A percentile compares a stretch with the other conserved stretches of the same genome.
Evolutionary conservation across 805 yeast genomes (phyloP).

Genomic region (Metschnikowia chrysomelidarum): DNA sequence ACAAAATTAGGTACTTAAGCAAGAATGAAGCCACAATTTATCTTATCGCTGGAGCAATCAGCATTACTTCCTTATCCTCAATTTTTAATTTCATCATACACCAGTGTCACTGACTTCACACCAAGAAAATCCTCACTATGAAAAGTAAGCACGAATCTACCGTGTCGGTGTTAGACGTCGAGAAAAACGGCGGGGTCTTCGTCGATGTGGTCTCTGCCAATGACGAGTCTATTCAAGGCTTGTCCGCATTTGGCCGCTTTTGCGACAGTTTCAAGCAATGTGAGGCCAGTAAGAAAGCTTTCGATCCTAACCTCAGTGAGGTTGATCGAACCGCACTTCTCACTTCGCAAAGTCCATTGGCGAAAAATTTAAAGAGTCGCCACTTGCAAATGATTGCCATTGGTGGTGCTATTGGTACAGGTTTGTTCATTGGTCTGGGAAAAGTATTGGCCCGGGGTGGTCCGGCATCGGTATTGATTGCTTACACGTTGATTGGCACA

Average conservation of each 20-base stretch:
- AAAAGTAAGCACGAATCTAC: too few species aligned
- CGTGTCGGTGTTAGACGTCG: too few species aligned
- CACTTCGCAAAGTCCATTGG: conserved; percentile 58
- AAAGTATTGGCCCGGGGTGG: conserved; percentile 62
- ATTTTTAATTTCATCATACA: too few species aligned
- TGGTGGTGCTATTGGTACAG: conserved; percentile 84
- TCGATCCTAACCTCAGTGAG: conserved; percentile 41
- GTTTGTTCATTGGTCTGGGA: conserved; percentile 74
- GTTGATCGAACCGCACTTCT: conserved; percentile 46
- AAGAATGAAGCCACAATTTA: too few species aligned
- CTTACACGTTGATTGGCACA: conserved; percentile 36
- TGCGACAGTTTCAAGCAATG: conserved; percentile 32
- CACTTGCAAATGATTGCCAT: conserved; percentile 70
- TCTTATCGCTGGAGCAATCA: too few species aligned
- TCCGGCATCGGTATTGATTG: conserved; percentile 54
- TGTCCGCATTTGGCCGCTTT: conserved; percentile 20
- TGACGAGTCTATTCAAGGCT: conserved; percentile 10
- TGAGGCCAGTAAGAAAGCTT: conserved; percentile 35
- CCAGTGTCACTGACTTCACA: too few species aligned
- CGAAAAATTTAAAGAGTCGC: conserved; percentile 51
- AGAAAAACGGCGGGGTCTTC: conserved; percentile 36
- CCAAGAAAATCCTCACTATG: too few species aligned
- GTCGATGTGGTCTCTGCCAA: conserved; percentile 27
- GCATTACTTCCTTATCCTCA: too few species aligned
- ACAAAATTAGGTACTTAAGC: too few species aligned